phyloP scores from a whole-genome alignment of 257 asterid genomes.

The Dorcoceras hygrometricum region DNA sequence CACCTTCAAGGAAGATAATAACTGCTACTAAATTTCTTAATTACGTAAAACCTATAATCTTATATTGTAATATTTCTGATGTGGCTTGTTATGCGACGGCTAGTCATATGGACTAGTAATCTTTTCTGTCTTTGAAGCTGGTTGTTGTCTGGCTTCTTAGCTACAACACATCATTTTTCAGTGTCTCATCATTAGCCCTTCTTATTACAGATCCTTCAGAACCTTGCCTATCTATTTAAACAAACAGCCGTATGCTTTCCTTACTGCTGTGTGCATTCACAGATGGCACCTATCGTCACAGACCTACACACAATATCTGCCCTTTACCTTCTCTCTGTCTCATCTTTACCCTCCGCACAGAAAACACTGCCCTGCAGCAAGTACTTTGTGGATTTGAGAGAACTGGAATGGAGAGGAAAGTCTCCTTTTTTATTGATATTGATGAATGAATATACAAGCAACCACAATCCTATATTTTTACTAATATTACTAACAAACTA shows the following conservation, averaged over 20 bases:
- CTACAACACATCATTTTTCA: neutral
- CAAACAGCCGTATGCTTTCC: slow-evolving; percentile 3
- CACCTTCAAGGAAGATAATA: slow-evolving; percentile 13
- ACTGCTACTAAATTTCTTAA: neutral
- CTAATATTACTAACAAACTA: too few relatives aligned
- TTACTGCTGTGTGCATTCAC: neutral
- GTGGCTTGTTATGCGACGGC: slow-evolving; percentile 1
- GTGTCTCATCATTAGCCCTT: neutral
- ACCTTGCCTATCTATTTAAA: slow-evolving; percentile 11
- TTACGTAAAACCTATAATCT: neutral
- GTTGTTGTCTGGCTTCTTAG: slow-evolving; percentile 3
- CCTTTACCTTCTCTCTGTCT: too few relatives aligned
- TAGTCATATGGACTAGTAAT: neutral
- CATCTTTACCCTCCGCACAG: too few relatives aligned
- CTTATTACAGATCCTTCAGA: slow-evolving; percentile 1
- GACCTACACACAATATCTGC: neutral
- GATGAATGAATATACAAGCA: too few relatives aligned
- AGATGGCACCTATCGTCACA: neutral
- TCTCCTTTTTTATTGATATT: too few relatives aligned
- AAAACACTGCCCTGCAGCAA: too few relatives aligned
- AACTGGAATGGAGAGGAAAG: too few relatives aligned
- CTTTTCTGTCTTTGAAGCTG: slow-evolving; percentile 20
- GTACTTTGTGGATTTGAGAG: too few relatives aligned
- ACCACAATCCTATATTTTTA: too few relatives aligned
- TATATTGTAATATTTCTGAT: neutral